Evolutionary conservation across 2,329 filamentous ascomycete species (phyloP), one percentile per base, ranked within the genome.

Genomic region (Cordyceps farinosa): DNA sequence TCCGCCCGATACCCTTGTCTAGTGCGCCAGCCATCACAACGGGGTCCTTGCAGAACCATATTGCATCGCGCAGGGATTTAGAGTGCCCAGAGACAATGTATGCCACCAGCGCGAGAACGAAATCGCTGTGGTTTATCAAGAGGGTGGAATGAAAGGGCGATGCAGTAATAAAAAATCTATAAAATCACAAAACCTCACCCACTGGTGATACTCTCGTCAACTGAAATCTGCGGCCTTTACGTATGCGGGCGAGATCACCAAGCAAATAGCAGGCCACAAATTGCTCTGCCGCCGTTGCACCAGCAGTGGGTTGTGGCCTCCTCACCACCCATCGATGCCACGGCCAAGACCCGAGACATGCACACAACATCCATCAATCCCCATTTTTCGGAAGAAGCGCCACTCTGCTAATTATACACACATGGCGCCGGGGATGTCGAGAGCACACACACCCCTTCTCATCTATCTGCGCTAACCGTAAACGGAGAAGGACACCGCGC

Each of bases 341-440:
- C 58, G 58, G 58, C 50, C 58, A 61, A 61, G 58, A 54, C 58
- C 58, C 50, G 58, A 61, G 58, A 61, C 57, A 51, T 32, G 38
- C 38, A 61, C 45, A 61, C 36, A 44, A 60, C 32, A 36, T n/a
- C 15, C 15, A 27, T 47, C 44, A 32, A 58, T 52, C 57, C 57
- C 57, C 47, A 52, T 60, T 60, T 60, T 60, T 60, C 57, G 57
- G 57, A 11, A 52, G 27, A 17, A 15, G 15, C 22, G 29, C 44
- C 32, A 40, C 32, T 8, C 29, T 45, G 48, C 58, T 61, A 61
- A 61, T 61, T 29, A 61, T 61, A 61, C 58, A 61, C 58, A 61
- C 58, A 61, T 61, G 58, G 58, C 50, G 38, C 17, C 58, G n/a
- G 36, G 58, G 50, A 61, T 61, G 34, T 55, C 22, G 9, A 38